phyloP scores from a whole-genome alignment of 305 asterid species.

The Fraxinus sp. region DNA sequence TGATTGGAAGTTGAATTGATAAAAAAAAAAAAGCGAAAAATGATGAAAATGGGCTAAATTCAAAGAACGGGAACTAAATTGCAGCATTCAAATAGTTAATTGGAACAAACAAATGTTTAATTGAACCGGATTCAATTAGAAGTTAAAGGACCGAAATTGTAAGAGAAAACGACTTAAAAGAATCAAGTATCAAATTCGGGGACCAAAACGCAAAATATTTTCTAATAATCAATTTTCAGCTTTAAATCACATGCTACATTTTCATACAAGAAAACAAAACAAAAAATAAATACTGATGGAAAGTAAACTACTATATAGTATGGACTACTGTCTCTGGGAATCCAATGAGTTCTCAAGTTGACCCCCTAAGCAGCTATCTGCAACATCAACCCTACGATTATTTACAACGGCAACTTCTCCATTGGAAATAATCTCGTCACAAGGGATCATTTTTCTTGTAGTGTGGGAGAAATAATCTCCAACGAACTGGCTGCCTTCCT shows the following conservation, averaged over 20 bases:
- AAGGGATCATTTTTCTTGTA: background rate
- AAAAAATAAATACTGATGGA: background rate
- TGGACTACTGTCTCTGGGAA: background rate
- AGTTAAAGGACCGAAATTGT: too few relatives aligned
- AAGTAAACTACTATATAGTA: background rate
- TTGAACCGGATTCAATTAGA: too few relatives aligned
- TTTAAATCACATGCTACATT: background rate
- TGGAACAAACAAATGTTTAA: too few relatives aligned
- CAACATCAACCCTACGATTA: background rate
- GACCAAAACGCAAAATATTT: too few relatives aligned
- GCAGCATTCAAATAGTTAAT: too few relatives aligned
- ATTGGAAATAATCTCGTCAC: background rate
- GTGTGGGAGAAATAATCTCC: background rate
- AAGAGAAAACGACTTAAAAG: too few relatives aligned
- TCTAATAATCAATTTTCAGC: too few relatives aligned
- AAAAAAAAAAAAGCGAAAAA: too few relatives aligned
- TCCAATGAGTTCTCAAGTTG: background rate
- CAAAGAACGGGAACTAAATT: too few relatives aligned
- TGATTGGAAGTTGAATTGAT: too few relatives aligned
- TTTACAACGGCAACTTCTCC: background rate
- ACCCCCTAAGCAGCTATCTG: background rate
- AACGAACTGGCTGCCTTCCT: constrained; percentile 41
- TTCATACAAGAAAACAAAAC: background rate
- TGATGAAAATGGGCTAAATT: too few relatives aligned
- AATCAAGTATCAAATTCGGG: too few relatives aligned